These are phyloP conservation scores for Nannochloropsis gaditana DNA, from an alignment of 108 stramenopile genomes.

Conservation along the genomic window DNA sequence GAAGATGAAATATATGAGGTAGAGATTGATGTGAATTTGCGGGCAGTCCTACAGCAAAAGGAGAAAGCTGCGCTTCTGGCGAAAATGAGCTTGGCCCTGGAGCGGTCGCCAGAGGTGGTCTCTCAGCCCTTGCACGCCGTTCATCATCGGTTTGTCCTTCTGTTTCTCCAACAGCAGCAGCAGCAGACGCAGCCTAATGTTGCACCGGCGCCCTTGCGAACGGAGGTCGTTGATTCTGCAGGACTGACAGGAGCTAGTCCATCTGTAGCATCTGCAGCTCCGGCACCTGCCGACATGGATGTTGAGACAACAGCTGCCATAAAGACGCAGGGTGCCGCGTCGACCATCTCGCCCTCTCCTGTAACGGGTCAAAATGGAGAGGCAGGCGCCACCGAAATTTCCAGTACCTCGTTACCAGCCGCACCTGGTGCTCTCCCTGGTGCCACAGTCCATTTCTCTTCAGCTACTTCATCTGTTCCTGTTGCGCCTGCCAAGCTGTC, in stretches of 20 bases:
- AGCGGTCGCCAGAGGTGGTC: slow-evolving; percentile 39
- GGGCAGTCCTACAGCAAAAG: slow-evolving; percentile 1
- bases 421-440: too few relatives aligned
- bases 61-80: slow-evolving; percentile 33
- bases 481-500: neutral
- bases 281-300: neutral
- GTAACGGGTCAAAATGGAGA: too few relatives aligned
- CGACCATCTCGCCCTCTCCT: too few relatives aligned
- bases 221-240: neutral
- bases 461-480: neutral
- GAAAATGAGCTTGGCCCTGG: slow-evolving; percentile 31
- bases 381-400: too few relatives aligned
- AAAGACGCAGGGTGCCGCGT: too few relatives aligned
- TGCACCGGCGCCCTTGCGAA: neutral
- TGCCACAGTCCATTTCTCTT: too few relatives aligned
- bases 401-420: too few relatives aligned
- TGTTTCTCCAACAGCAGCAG: neutral
- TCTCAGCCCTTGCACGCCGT: slow-evolving; percentile 26
- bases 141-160: slow-evolving; percentile 1
- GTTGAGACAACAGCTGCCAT: neutral
- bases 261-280: neutral
- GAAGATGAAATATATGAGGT: neutral
- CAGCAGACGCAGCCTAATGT: neutral
- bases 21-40: neutral
- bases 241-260: neutral